Evolutionary conservation across 2,329 filamentous ascomycete genomes (phyloP).

Genomic region (Venturia carpophila): DNA sequence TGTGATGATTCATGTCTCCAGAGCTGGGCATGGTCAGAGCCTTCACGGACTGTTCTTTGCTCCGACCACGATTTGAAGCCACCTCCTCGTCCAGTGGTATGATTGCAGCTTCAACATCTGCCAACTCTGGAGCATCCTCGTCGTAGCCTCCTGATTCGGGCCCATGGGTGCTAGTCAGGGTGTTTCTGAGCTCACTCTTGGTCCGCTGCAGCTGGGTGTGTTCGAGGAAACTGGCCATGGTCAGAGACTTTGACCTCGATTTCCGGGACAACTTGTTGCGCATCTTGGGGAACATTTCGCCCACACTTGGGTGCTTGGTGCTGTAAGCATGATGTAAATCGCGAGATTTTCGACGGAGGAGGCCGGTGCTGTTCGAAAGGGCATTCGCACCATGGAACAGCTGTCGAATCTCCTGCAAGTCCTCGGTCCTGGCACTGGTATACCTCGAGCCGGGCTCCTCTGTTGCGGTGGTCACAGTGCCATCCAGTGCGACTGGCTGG

Average conservation of each 20-base stretch:
- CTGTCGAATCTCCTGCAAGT: constrained; percentile 17
- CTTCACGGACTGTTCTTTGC: neutral
- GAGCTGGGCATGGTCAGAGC: neutral
- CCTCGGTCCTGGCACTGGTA: constrained; percentile 17
- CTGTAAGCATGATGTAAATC: constrained; percentile 7
- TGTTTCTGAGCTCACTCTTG: constrained; percentile 17
- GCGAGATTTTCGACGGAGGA: constrained; percentile 4
- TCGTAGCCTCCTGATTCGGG: constrained; percentile 18
- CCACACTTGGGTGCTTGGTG: constrained; percentile 13
- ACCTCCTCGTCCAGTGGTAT: neutral
- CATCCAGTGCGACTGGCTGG: neutral
- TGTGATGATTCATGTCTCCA: neutral
- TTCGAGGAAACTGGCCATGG: neutral
- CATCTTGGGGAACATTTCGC: constrained; percentile 12
- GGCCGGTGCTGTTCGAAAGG: neutral
- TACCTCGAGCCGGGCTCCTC: constrained; percentile 14
- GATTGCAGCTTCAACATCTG: constrained; percentile 7
- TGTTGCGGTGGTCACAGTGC: neutral
- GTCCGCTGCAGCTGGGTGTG: constrained; percentile 9
- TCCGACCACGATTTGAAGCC: neutral
- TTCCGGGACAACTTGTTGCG: constrained; percentile 7
- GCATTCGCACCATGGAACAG: constrained; percentile 10
- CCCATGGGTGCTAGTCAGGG: constrained; percentile 11
- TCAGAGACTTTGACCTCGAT: constrained; percentile 16
- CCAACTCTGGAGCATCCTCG: constrained; percentile 12